phyloP scores from a whole-genome alignment of 148 eudicot genomes.

The Linanthus parryae region DNA sequence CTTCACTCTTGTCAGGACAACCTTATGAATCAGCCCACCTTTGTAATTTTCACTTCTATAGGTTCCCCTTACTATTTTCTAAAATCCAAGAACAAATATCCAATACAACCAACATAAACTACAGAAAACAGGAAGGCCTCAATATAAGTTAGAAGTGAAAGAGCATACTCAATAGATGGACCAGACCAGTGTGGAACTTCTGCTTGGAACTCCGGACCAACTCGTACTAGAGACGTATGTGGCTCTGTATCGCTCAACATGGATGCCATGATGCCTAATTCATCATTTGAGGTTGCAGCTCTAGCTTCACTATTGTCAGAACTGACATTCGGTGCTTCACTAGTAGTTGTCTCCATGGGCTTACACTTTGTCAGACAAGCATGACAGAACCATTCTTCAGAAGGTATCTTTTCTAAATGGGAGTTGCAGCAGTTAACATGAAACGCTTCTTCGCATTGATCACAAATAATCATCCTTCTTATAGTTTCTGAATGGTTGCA shows the following conservation, averaged over 20 bases:
- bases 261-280: constrained; percentile 40
- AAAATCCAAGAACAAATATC: too few relatives aligned
- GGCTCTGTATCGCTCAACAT: constrained; percentile 56
- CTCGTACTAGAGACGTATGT: constrained; percentile 49
- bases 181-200: constrained; percentile 78
- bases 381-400: constrained; percentile 75
- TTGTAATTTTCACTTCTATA: too few relatives aligned
- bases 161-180: constrained; percentile 54
- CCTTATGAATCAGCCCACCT: too few relatives aligned
- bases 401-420: constrained; percentile 39
- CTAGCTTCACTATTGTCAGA: constrained; percentile 23
- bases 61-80: too few relatives aligned
- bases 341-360: constrained; percentile 35
- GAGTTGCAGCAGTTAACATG: constrained; percentile 69
- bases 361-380: constrained; percentile 76
- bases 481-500: constrained; percentile 41
- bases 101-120: too few relatives aligned
- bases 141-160: constrained; percentile 1
- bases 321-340: constrained; percentile 33
- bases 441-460: constrained; percentile 76
- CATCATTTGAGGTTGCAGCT: constrained; percentile 27
- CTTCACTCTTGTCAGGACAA: too few relatives aligned
- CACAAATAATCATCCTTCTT: constrained; percentile 69
- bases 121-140: too few relatives aligned
- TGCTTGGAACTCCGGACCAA: constrained; percentile 87